Evolutionary conservation across 1,139 yeast genomes (phyloP).

Genomic region (Taphrina wiesneri): DNA sequence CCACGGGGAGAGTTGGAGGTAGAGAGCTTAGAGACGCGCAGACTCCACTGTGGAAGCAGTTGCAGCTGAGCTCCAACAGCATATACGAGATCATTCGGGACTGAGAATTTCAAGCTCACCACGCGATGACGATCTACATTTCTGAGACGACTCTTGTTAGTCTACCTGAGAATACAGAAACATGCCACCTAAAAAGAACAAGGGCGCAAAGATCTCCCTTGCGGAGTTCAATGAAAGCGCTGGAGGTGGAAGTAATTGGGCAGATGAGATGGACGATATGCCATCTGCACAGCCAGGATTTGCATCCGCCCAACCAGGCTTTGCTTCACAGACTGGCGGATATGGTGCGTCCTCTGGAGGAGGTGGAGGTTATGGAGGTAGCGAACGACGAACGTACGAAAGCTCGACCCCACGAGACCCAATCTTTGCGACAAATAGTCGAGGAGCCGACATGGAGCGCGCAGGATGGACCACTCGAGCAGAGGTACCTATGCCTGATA

Average conservation of each 20-base stretch:
- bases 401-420: constrained; percentile 12
- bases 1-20: neutral
- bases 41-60: neutral
- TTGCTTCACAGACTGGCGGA: constrained; percentile 17
- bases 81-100: neutral
- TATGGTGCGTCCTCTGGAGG: constrained; percentile 3
- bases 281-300: constrained; percentile 29
- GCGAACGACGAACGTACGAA: constrained; percentile 23
- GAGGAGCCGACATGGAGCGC: constrained; percentile 16
- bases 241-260: constrained; percentile 32
- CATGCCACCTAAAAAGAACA: constrained; percentile 33
- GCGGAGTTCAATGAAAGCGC: constrained; percentile 30
- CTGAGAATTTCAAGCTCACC: constrained; percentile 2
- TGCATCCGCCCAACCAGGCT: constrained; percentile 33
- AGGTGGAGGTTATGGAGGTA: constrained; percentile 27
- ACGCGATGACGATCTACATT: neutral
- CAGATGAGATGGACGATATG: constrained; percentile 29
- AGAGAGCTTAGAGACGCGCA: neutral
- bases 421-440: constrained; percentile 19
- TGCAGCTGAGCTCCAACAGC: constrained; percentile 1
- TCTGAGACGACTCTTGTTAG: neutral
- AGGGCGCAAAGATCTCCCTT: constrained; percentile 33
- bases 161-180: neutral
- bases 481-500: constrained; percentile 84
- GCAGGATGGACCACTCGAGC: constrained; percentile 48